phyloP scores from a whole-genome alignment of 495 filamentous ascomycete species.

The Penicillium crystallinum region DNA sequence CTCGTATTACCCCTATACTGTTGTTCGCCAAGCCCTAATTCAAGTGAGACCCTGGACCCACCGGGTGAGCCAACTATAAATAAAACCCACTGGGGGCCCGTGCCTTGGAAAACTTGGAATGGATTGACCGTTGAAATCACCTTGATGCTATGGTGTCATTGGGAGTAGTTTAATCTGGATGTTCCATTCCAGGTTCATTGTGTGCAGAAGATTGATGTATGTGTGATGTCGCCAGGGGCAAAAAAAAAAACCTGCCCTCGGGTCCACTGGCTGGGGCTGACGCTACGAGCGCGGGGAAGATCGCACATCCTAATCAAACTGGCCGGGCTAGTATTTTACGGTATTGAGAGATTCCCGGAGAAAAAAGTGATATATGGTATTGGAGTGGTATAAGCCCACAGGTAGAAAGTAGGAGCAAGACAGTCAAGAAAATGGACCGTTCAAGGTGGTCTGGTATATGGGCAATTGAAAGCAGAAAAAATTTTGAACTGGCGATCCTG shows the following conservation, averaged over 20 bases:
- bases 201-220: not conserved
- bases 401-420: constrained; percentile 1
- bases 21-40: not conserved
- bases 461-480: not conserved
- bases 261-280: constrained; percentile 8
- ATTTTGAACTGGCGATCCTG: constrained; percentile 9
- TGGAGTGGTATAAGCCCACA: constrained; percentile 1
- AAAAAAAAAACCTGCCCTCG: constrained; percentile 9
- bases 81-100: not conserved
- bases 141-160: not conserved
- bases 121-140: not conserved
- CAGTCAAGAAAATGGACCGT: not conserved
- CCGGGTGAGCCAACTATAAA: not conserved
- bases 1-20: not conserved
- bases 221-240: constrained; percentile 15
- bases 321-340: constrained; percentile 10
- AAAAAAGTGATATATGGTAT: constrained; percentile 7
- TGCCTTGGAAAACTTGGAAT: not conserved
- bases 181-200: not conserved
- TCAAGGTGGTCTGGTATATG: constrained; percentile 2
- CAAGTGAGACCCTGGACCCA: constrained; percentile 11
- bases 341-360: not conserved
- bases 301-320: constrained; percentile 29
- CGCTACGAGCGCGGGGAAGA: constrained; percentile 25
- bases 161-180: not conserved